Conservation (phyloP, 2,329 filamentous ascomycete species). For the Claviceps lovelessii region DNA sequence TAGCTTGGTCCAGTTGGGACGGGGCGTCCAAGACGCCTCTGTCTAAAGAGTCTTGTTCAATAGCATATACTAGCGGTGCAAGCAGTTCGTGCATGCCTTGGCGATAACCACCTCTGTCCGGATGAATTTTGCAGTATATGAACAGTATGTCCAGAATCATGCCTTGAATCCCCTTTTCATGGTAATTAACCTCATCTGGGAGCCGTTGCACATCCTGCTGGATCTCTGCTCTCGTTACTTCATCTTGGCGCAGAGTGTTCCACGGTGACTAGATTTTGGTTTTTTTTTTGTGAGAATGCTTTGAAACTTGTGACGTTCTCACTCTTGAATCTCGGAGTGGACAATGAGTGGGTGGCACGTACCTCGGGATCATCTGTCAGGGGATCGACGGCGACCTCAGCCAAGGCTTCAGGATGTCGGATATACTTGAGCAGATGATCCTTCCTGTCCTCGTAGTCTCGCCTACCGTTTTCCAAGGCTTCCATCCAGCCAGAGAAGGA, state of each 20-base stretch:
- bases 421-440: conserved; percentile 69
- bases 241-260: conserved; percentile 74
- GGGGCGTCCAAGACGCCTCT: conserved; percentile 20
- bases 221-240: conserved; percentile 74
- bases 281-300: neutral
- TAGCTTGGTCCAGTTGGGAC: conserved; percentile 30
- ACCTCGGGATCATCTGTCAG: conserved; percentile 63
- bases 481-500: conserved; percentile 54
- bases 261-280: conserved; percentile 61
- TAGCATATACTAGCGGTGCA: conserved; percentile 73
- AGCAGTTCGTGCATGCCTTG: conserved; percentile 97
- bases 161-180: conserved; percentile 59
- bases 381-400: conserved; percentile 59
- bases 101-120: conserved; percentile 73
- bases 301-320: neutral
- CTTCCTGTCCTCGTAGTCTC: conserved; percentile 57
- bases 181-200: conserved; percentile 84
- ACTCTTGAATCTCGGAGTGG: neutral
- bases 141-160: conserved; percentile 84
- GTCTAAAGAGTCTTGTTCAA: conserved; percentile 69
- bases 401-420: conserved; percentile 68
- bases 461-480: conserved; percentile 52
- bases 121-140: conserved; percentile 86
- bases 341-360: conserved; percentile 13
- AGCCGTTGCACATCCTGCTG: conserved; percentile 88